Conservation (phyloP, 305 asterid genomes). For the Fraxinus nigra region DNA sequence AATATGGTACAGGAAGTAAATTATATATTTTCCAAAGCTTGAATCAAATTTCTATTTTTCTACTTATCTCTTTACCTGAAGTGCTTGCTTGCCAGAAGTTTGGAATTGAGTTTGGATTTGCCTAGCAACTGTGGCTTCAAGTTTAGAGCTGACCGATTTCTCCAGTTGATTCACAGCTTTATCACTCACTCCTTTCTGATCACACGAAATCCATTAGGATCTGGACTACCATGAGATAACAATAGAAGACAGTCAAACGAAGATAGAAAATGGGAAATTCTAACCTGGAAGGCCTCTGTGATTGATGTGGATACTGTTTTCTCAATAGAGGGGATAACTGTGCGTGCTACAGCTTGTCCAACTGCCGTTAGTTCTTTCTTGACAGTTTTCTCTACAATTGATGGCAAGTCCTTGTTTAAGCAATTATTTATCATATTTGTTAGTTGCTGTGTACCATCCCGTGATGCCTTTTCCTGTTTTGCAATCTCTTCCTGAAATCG, state of each 20-base stretch:
- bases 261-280: conserved; percentile 19
- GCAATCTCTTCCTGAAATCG: conserved; percentile 79
- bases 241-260: conserved; percentile 5
- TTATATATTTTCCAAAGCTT: background rate
- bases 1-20: background rate
- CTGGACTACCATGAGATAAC: conserved; percentile 17
- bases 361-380: conserved; percentile 67
- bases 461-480: conserved; percentile 70
- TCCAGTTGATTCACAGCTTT: conserved; percentile 83
- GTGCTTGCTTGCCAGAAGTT: conserved; percentile 91
- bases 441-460: conserved; percentile 64
- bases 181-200: conserved; percentile 91
- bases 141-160: conserved; percentile 74
- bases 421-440: conserved; percentile 51
- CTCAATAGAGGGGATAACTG: conserved; percentile 65
- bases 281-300: conserved; percentile 78
- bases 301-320: conserved; percentile 65
- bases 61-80: conserved; percentile 52
- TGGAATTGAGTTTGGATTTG: conserved; percentile 88
- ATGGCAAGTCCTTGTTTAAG: conserved; percentile 72
- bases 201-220: conserved; percentile 32
- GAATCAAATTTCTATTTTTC: background rate
- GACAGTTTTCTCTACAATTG: conserved; percentile 62
- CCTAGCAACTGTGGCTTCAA: conserved; percentile 74
- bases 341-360: conserved; percentile 74